Evolutionary conservation across 257 asterid genomes (phyloP), one percentile per base, ranked within the genome.

Genomic region (Mentha longifolia): DNA sequence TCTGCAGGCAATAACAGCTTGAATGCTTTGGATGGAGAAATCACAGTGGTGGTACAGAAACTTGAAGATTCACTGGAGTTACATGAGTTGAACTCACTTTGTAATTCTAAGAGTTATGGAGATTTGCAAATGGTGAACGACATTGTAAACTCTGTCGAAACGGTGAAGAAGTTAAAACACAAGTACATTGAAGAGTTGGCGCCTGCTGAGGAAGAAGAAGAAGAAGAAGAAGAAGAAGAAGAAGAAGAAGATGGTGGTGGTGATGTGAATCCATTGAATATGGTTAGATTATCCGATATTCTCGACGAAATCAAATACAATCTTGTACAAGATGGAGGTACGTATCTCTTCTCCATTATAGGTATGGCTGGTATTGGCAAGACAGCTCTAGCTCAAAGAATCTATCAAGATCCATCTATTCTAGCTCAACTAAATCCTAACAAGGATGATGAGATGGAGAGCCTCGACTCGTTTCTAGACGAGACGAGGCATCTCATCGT

Each of bases 201-300:
- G 9, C 15, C 4, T 2, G 2, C 1, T 1, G 2, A 25, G 28
- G 2, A 2, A 2, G 2, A 2, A 2, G 2, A 2, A 25, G 2
- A 2, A 2, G 2, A 25, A 2, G 2, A 25, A 2, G 28, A 25
- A 25, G 28, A 25, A 43, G 4, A 43, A 3, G 49, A 43, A 11
- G 49, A 43, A 2, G 14, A 43, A 3, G 49, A 14, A 2, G 49
- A 43, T 1, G 28, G 2, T 25, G 28, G 28, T 25, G 28, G 28
- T 25, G 28, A 25, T 43, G 49, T 13, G 3, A 13, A 3, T 15
- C 2, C 19, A 49, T 12, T 8, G 10, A n/a, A 49, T n/a, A 49
- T 49, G 55, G 55, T 49, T 49, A 22, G 55, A 49, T 49, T 49
- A 49, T 15, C 55, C 6, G 3, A 49, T 5, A 8, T 1, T 6